These are phyloP conservation scores for Tulasnella sp. DNA, from an alignment of 768 basidiomycete genomes.

Conservation along the genomic window DNA sequence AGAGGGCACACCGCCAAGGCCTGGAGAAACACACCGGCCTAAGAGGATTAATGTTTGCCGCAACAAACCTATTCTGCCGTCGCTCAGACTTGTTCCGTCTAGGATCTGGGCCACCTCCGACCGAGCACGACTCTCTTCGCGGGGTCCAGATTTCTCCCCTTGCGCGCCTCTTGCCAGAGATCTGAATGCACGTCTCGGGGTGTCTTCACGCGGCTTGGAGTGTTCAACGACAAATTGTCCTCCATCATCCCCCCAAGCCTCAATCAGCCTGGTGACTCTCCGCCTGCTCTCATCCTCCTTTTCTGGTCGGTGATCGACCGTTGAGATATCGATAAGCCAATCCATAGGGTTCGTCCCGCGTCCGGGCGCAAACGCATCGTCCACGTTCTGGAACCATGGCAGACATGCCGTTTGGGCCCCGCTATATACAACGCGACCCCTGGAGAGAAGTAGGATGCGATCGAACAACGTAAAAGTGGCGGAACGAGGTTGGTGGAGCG, in stretches of 20 bases:
- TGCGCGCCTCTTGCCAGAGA: neutral
- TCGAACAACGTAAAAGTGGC: slow-evolving; percentile 54
- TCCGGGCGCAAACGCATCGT: slow-evolving; percentile 24
- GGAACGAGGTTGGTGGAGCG: slow-evolving; percentile 58
- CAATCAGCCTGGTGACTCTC: slow-evolving; percentile 28
- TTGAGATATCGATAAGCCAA: slow-evolving; percentile 34
- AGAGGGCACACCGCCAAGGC: neutral
- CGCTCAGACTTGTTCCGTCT: neutral
- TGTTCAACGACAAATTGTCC: neutral
- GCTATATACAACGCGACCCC: slow-evolving; percentile 35
- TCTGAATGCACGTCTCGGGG: neutral
- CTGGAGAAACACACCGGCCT: slow-evolving; percentile 12
- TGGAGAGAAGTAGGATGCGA: slow-evolving; percentile 45
- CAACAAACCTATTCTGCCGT: slow-evolving; percentile 8
- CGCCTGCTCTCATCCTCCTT: slow-evolving; percentile 29
- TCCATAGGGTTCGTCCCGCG: slow-evolving; percentile 37
- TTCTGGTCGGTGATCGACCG: slow-evolving; percentile 32
- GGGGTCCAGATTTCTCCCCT: neutral
- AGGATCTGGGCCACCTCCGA: slow-evolving; percentile 6
- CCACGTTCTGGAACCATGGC: slow-evolving; percentile 31
- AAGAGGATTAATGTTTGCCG: slow-evolving; percentile 15
- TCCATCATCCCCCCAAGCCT: slow-evolving; percentile 28
- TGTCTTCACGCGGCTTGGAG: neutral
- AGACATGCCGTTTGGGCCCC: slow-evolving; percentile 21
- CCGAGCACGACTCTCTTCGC: too few species aligned